Evolutionary conservation across 2,329 filamentous ascomycete genomes (phyloP).

Genomic region (Exophiala sp.): DNA sequence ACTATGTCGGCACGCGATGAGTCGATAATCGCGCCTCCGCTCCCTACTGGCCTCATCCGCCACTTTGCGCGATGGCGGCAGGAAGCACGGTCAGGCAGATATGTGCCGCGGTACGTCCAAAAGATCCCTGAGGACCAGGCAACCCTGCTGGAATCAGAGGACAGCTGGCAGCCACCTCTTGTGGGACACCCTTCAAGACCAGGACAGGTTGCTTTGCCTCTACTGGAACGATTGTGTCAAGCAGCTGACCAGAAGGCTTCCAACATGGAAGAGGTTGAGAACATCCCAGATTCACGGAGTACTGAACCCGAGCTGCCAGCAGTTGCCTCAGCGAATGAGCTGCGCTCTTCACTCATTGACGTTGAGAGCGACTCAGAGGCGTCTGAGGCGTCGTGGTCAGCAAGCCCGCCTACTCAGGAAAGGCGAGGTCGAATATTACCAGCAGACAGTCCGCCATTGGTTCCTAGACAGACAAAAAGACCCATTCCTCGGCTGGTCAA

Average conservation of each 20-base stretch:
- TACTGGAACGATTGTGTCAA: conserved; percentile 10
- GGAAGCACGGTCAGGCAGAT: conserved; percentile 5
- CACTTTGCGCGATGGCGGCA: conserved; percentile 13
- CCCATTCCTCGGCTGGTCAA: not conserved
- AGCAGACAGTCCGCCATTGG: conserved; percentile 5
- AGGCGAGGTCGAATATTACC: conserved; percentile 5
- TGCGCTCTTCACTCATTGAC: conserved; percentile 39
- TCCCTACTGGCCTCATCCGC: not conserved
- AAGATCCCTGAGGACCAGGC: conserved; percentile 17
- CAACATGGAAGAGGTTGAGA: conserved; percentile 6
- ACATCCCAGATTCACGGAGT: conserved; percentile 37
- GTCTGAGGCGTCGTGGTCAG: conserved; percentile 1
- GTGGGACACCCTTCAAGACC: conserved; percentile 15
- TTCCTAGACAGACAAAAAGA: not conserved
- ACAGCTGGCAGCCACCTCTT: conserved; percentile 29
- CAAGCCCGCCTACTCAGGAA: conserved; percentile 12
- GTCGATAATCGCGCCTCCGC: not conserved
- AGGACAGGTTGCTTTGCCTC: conserved; percentile 17
- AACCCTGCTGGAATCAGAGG: conserved; percentile 19
- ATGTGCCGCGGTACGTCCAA: conserved; percentile 12
- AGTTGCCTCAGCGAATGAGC: conserved; percentile 38
- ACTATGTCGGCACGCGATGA: no score
- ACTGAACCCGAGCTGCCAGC: conserved; percentile 41
- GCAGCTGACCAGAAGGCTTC: conserved; percentile 11
- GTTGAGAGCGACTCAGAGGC: not conserved